Evolutionary conservation across 1,284 basidiomycete genomes (phyloP).

Genomic region (Leccinum angustisporum): DNA sequence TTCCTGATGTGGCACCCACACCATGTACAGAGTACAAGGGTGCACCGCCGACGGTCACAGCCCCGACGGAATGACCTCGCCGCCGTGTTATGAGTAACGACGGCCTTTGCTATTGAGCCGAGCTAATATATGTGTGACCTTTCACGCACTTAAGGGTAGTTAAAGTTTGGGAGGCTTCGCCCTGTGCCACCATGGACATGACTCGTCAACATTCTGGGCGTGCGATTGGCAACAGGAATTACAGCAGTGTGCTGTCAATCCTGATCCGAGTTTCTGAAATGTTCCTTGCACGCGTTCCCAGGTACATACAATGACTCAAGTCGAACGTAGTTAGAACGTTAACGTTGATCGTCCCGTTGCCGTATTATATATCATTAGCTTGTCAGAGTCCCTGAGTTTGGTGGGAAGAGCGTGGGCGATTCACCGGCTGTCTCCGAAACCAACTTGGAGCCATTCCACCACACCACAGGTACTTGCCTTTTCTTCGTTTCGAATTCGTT

Average conservation of each 20-base stretch:
- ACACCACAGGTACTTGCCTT: background rate
- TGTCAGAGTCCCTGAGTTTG: background rate
- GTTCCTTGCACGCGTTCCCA: slow-evolving; percentile 4
- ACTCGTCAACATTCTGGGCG: background rate
- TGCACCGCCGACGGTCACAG: slow-evolving; percentile 16
- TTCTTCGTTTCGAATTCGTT: background rate
- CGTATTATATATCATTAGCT: slow-evolving; percentile 2
- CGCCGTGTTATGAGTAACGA: background rate
- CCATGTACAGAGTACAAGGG: background rate
- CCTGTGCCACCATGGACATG: background rate
- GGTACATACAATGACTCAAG: background rate
- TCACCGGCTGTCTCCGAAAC: slow-evolving; percentile 16
- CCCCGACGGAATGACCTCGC: slow-evolving; percentile 11
- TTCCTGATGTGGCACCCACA: no score
- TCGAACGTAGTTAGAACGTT: slow-evolving; percentile 1
- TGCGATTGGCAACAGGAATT: slow-evolving; percentile 3
- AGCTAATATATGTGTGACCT: background rate
- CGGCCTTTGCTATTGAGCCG: slow-evolving; percentile 5
- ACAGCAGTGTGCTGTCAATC: slow-evolving; percentile 1
- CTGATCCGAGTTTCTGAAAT: background rate
- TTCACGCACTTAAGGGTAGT: background rate
- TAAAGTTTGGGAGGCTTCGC: background rate
- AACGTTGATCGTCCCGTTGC: slow-evolving; percentile 1
- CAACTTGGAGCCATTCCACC: slow-evolving; percentile 4
- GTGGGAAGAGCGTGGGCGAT: slow-evolving; percentile 5